Percentiles rank a stretch among this genome's conserved stretches.
Conservation (phyloP, 169 alveolate genomes). For the Plasmodium gonderi region DNA sequence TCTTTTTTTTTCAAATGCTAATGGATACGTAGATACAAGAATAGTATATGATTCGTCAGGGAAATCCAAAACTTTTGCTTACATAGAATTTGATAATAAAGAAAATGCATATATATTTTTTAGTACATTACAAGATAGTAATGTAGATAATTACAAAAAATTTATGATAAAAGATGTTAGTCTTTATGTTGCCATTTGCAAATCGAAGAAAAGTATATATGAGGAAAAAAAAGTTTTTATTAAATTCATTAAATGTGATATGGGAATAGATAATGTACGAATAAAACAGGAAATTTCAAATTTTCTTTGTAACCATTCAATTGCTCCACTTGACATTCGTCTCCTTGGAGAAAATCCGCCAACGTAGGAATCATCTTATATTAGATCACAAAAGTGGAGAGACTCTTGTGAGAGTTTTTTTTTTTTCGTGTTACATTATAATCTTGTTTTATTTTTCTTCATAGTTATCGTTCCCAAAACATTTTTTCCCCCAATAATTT, state of each 20-base stretch:
- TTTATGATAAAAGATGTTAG: background rate
- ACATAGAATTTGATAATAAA: conserved; percentile 79
- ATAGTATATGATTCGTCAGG: conserved; percentile 1
- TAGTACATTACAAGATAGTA: conserved; percentile 24
- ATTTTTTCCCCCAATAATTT: background rate
- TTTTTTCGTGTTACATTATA: too few relatives aligned
- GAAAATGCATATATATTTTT: conserved; percentile 73
- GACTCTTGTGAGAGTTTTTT: too few relatives aligned
- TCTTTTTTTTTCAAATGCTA: background rate
- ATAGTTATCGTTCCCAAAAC: too few relatives aligned
- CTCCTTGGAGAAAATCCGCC: conserved; percentile 41
- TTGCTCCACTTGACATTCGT: conserved; percentile 66
- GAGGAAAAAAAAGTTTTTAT: conserved; percentile 82
- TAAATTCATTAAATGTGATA: conserved; percentile 63
- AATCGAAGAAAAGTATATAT: conserved; percentile 77
- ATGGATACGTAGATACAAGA: conserved; percentile 53
- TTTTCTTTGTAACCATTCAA: conserved; percentile 69
- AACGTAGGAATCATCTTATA: background rate
- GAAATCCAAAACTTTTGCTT: conserved; percentile 31
- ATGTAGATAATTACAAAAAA: conserved; percentile 23
- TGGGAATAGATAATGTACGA: conserved; percentile 37
- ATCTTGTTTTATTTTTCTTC: too few relatives aligned
- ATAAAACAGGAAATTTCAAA: conserved; percentile 43
- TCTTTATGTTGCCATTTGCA: conserved; percentile 60
- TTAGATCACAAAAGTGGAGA: too few relatives aligned